Conservation (phyloP, 2,329 filamentous ascomycete species). For the Colletotrichum orchidophilum region DNA sequence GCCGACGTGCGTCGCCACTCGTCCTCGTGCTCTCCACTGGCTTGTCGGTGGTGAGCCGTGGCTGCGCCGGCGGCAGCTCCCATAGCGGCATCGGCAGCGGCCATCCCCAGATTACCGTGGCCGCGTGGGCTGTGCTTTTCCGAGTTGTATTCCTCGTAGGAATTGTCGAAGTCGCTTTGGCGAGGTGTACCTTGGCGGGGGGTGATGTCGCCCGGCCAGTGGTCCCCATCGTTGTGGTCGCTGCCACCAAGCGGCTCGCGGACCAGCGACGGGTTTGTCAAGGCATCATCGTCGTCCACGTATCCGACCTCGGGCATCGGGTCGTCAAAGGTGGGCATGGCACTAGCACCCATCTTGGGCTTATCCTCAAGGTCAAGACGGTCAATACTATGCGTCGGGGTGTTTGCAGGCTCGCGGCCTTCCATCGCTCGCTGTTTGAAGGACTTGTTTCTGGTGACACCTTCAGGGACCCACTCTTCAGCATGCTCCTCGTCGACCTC, state of each 20-base stretch:
- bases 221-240: constrained; percentile 39
- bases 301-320: constrained; percentile 84
- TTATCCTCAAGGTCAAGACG: constrained; percentile 62
- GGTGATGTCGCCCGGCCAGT: constrained; percentile 42
- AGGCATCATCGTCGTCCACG: constrained; percentile 73
- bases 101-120: constrained; percentile 51
- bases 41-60: constrained; percentile 59
- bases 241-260: constrained; percentile 74
- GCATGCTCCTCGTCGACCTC: constrained; percentile 44
- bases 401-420: constrained; percentile 62
- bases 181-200: constrained; percentile 46
- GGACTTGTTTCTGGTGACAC: constrained; percentile 68
- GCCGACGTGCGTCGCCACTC: constrained; percentile 71
- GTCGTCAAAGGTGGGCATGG: constrained; percentile 73
- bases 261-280: constrained; percentile 86
- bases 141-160: constrained; percentile 40
- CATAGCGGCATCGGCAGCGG: constrained; percentile 63
- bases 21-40: constrained; percentile 69
- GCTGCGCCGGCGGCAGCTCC: constrained; percentile 59
- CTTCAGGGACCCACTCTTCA: constrained; percentile 55
- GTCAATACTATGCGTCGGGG: constrained; percentile 68
- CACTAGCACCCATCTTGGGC: constrained; percentile 72
- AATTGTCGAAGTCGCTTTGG: constrained; percentile 39
- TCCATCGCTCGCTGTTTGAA: constrained; percentile 73
- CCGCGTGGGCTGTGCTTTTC: constrained; percentile 19